These are phyloP conservation scores for Mortierella sp. DNA, from an alignment of 371 early-diverging fungal species.

Conservation along the genomic window DNA sequence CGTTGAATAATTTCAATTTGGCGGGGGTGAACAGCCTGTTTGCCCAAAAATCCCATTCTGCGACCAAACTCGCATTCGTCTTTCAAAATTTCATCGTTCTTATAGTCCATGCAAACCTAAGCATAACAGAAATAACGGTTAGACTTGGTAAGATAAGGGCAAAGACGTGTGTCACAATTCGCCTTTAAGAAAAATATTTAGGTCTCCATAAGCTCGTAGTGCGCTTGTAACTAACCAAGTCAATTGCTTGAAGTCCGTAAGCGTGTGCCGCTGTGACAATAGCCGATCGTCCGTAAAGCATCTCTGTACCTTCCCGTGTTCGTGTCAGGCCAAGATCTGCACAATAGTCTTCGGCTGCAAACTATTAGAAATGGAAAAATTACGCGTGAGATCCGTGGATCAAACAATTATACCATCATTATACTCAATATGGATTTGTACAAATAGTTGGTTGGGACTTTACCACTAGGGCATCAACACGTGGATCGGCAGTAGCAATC, in stretches of 20 bases:
- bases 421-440: too few species aligned
- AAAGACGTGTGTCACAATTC: too few species aligned
- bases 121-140: background rate
- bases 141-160: too few species aligned
- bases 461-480: conserved; percentile 82
- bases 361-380: conserved; percentile 54
- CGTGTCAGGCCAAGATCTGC: conserved; percentile 88
- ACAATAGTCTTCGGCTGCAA: conserved; percentile 96
- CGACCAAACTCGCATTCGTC: conserved; percentile 90
- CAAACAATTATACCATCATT: too few species aligned
- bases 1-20: conserved; percentile 88
- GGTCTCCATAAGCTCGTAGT: background rate
- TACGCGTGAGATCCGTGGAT: too few species aligned
- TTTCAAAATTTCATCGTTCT: conserved; percentile 67
- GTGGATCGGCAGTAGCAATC: conserved; percentile 76
- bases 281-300: conserved; percentile 82
- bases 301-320: conserved; percentile 76
- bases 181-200: background rate
- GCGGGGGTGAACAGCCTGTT: conserved; percentile 89
- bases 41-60: conserved; percentile 93
- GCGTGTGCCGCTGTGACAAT: conserved; percentile 87
- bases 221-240: conserved; percentile 67
- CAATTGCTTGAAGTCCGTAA: conserved; percentile 88
- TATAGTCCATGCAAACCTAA: conserved; percentile 87
- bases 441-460: conserved; percentile 16